Base-by-base conservation (phyloP, 164 flowering plant genomes). In the Aristolochia californica region DNA sequence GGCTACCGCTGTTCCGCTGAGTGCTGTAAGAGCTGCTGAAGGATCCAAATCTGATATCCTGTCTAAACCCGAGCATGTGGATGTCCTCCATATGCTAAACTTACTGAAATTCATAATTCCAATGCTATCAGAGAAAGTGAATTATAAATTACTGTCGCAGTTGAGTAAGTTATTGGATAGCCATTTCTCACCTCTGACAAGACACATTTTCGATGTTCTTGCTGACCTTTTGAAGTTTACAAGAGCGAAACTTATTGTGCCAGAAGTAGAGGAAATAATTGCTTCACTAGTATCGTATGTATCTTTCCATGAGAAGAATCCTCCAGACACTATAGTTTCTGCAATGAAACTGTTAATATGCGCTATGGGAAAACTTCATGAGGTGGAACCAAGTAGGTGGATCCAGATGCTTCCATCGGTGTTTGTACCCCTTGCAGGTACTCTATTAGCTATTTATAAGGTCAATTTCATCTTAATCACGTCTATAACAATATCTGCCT, bases 61-160 rank as follows among this genome's bases (percentile, higher is more conserved):
- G 38, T 64, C 66, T 13, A 75, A 72, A 54, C 64, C 74, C 28
- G 79, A 86, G 61, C 70, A 75, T 58, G 61, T 77, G 58, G 91
- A 83, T 73, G 77, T 78, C 26, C 66, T 84, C 34, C 88, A 91
- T 71, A 70, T 78, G 78, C 66, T 91, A 43, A 80, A 78, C 68
- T 61, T 78, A 23, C 48, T 86, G 64, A 82, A 76, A 55, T 68
- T 69, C 49, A 49, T 75, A 58, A 57, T 73, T 65, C 87, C 91
- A 2, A 62, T 59, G 70, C 70, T 86, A 34, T 74, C 84, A 14
- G 55, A 51, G 48, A 78, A 85, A 74, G 68, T 75, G 48, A 50
- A 67, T 49, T 44, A 34, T 20, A 75, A 75, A 65, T 24, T 77
- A 25, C 67, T 82, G 23, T 62, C 75, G 5, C 72, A 75, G 56